Evolutionary conservation across 2,329 filamentous ascomycete genomes (phyloP).

Genomic region (Aspergillus sp.): DNA sequence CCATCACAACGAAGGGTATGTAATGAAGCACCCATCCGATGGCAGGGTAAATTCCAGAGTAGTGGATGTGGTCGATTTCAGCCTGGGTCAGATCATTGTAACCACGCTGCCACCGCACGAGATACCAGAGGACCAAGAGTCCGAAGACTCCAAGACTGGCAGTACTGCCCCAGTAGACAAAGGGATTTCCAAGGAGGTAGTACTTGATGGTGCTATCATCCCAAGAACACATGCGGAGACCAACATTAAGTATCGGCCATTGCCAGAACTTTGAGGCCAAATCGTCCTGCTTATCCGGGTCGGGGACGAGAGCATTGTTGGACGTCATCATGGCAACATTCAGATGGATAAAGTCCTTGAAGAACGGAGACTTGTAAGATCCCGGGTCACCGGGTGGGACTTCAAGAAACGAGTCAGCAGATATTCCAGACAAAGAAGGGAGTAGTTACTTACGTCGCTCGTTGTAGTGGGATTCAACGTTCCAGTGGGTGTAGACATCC

Average conservation of each 20-base stretch:
- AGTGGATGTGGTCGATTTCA: slow-evolving; percentile 93
- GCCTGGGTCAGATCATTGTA: slow-evolving; percentile 75
- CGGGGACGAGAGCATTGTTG: slow-evolving; percentile 95
- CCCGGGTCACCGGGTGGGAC: slow-evolving; percentile 86
- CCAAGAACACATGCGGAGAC: slow-evolving; percentile 98
- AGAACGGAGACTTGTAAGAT: slow-evolving; percentile 93
- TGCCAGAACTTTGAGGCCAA: slow-evolving; percentile 97
- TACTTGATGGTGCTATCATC: slow-evolving; percentile 95
- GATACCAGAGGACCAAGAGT: slow-evolving; percentile 75
- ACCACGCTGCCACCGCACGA: slow-evolving; percentile 93
- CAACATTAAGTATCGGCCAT: slow-evolving; percentile 93
- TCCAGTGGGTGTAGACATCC: slow-evolving; percentile 98
- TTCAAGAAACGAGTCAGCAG: slow-evolving; percentile 33
- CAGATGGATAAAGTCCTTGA: slow-evolving; percentile 95
- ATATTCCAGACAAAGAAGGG: neutral
- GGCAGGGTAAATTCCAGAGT: slow-evolving; percentile 84
- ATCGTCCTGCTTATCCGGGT: slow-evolving; percentile 98
- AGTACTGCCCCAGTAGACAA: slow-evolving; percentile 94
- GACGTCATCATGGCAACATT: slow-evolving; percentile 99
- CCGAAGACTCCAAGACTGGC: slow-evolving; percentile 71
- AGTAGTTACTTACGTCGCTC: slow-evolving; percentile 71
- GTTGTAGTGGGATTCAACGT: slow-evolving; percentile 92
- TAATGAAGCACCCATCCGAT: slow-evolving; percentile 97
- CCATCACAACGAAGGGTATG: slow-evolving; percentile 94
- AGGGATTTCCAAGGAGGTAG: slow-evolving; percentile 94